Evolutionary conservation across 2,329 filamentous ascomycete genomes (phyloP).

Genomic region (Alternaria dauci): DNA sequence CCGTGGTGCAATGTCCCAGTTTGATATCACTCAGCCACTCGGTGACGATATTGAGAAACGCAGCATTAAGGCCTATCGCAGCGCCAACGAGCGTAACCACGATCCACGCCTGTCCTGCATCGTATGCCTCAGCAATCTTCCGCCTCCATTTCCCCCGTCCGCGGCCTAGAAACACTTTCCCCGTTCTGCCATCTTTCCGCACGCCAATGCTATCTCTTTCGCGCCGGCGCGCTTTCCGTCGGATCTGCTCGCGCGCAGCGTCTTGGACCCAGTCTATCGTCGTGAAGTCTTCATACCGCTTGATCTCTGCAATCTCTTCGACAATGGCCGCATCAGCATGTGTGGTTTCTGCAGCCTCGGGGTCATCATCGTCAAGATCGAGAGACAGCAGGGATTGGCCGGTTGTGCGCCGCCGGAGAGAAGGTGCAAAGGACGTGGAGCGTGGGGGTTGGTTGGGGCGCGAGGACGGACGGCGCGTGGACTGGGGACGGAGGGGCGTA

Average conservation of each 20-base stretch:
- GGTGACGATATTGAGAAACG: conserved; percentile 91
- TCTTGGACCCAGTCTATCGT: conserved; percentile 99
- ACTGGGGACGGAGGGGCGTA: conserved; percentile 54
- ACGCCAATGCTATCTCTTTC: conserved; percentile 50
- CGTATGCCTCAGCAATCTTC: conserved; percentile 84
- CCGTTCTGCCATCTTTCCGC: conserved; percentile 61
- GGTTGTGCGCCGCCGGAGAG: conserved; percentile 67
- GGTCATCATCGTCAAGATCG: conserved; percentile 67
- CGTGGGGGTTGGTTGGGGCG: conserved; percentile 32
- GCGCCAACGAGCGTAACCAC: conserved; percentile 92
- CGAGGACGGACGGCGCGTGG: conserved; percentile 50
- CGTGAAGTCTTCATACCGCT: conserved; percentile 98
- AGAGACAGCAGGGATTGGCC: conserved; percentile 71
- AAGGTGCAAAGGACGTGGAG: conserved; percentile 60
- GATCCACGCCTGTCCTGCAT: conserved; percentile 97
- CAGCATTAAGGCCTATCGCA: conserved; percentile 93
- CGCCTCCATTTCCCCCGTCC: conserved; percentile 72
- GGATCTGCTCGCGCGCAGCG: conserved; percentile 86
- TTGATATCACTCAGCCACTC: conserved; percentile 98
- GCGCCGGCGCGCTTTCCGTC: conserved; percentile 77
- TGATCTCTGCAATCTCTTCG: conserved; percentile 97
- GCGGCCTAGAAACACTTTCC: conserved; percentile 68
- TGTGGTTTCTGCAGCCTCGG: conserved; percentile 59
- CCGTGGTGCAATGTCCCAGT: conserved; percentile 92
- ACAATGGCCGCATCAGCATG: conserved; percentile 76